phyloP scores from a whole-genome alignment of 345 rosid genomes.

The Passiflora organensis region DNA sequence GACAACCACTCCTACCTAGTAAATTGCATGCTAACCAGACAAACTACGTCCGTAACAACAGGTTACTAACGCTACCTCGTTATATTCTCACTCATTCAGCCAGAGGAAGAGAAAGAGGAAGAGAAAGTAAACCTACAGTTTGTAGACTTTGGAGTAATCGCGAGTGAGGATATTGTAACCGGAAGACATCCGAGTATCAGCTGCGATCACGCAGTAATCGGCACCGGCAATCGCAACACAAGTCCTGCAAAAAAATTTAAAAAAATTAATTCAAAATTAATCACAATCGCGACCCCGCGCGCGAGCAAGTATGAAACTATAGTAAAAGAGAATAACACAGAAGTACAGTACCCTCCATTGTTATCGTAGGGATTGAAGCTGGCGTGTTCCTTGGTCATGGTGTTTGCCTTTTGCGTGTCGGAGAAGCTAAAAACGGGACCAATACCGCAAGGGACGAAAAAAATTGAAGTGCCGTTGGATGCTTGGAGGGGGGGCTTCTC shows the following conservation, averaged over 20 bases:
- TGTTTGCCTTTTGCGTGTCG: not conserved
- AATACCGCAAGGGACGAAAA: not conserved
- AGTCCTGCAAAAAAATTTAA: conserved; percentile 39
- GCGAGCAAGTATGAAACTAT: not conserved
- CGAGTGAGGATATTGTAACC: conserved; percentile 89
- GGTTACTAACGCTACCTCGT: too few relatives aligned
- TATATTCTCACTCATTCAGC: not conserved
- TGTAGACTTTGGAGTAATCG: conserved; percentile 82
- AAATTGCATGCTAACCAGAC: not conserved
- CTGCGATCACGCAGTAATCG: conserved; percentile 90
- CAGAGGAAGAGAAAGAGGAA: not conserved
- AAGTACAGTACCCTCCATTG: conserved; percentile 82
- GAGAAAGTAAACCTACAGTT: conserved; percentile 42
- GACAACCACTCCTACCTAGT: not conserved
- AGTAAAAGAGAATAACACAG: not conserved
- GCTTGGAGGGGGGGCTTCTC: not conserved
- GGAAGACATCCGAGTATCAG: conserved; percentile 94
- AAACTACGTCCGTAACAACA: not conserved
- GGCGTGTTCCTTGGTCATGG: conserved; percentile 79
- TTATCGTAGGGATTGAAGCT: conserved; percentile 90
- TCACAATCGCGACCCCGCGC: not conserved
- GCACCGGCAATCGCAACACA: conserved; percentile 95
- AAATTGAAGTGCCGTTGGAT: not conserved
- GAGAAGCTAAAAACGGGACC: not conserved
- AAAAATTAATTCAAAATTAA: not conserved